phyloP scores from a whole-genome alignment of 345 rosid species.

The Mercurialis annua region DNA sequence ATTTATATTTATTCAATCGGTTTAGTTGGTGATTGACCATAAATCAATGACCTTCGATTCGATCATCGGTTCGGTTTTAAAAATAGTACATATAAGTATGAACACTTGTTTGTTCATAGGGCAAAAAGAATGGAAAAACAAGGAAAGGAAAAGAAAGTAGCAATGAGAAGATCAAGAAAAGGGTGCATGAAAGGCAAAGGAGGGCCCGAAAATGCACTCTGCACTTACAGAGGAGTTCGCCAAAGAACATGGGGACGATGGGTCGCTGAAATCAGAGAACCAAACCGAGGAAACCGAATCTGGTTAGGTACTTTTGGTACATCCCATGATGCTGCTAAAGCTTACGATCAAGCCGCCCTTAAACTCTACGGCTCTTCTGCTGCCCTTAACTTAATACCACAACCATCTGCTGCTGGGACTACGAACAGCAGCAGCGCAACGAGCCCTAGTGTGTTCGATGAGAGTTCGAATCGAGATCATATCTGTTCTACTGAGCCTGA shows the following conservation, averaged over 20 bases:
- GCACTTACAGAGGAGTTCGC: constrained; percentile 51
- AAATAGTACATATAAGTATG: too few species aligned
- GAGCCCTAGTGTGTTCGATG: too few species aligned
- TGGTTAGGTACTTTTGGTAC: constrained; percentile 61
- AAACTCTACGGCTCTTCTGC: constrained; percentile 49
- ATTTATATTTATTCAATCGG: too few species aligned
- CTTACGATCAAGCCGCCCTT: constrained; percentile 52
- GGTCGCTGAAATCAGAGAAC: constrained; percentile 62
- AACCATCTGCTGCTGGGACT: not conserved
- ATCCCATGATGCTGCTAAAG: constrained; percentile 47
- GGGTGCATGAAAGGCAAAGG: constrained; percentile 73
- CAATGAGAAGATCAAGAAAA: constrained; percentile 56
- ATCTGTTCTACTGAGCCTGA: not conserved
- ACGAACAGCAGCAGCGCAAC: too few species aligned
- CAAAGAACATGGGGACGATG: constrained; percentile 67
- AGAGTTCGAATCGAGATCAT: not conserved
- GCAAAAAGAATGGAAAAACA: constrained; percentile 7
- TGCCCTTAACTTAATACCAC: constrained; percentile 37
- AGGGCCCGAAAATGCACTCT: constrained; percentile 61
- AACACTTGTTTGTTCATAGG: too few species aligned
- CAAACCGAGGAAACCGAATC: constrained; percentile 44
- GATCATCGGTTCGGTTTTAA: too few species aligned
- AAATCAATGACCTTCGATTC: too few species aligned
- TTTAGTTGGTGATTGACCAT: too few species aligned
- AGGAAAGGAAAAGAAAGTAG: constrained; percentile 27